phyloP scores from a whole-genome alignment of 2,329 filamentous ascomycete genomes.

The Verticillium nubilum region DNA sequence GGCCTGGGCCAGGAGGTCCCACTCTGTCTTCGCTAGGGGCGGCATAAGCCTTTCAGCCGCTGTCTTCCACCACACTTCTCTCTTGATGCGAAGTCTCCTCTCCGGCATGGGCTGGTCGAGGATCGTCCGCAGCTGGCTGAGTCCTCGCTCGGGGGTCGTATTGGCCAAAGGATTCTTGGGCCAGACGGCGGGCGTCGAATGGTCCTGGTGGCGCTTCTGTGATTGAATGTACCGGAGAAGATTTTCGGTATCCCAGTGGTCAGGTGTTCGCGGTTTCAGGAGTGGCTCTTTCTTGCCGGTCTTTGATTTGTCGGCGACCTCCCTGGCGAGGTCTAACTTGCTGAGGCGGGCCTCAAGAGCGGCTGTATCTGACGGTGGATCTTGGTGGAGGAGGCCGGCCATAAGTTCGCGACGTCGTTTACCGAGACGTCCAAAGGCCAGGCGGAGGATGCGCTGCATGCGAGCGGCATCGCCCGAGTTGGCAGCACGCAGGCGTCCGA shows the following conservation, averaged over 20 bases:
- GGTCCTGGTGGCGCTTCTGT: constrained; percentile 30
- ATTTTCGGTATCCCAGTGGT: constrained; percentile 43
- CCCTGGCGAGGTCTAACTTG: background rate
- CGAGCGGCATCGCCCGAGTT: constrained; percentile 42
- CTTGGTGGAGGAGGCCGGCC: constrained; percentile 26
- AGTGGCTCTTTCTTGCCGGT: constrained; percentile 1
- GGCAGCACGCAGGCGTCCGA: constrained; percentile 46
- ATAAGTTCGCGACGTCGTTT: constrained; percentile 44
- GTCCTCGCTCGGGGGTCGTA: constrained; percentile 31
- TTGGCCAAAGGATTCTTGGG: constrained; percentile 13
- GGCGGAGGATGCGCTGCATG: constrained; percentile 41
- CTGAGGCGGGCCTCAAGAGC: constrained; percentile 27
- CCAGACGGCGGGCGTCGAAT: constrained; percentile 18
- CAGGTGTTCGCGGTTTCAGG: constrained; percentile 28
- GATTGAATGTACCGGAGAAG: constrained; percentile 33
- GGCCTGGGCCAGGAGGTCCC: constrained; percentile 47
- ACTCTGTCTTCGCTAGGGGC: constrained; percentile 49
- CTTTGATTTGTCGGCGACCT: background rate
- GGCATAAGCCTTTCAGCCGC: constrained; percentile 42
- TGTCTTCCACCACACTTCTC: constrained; percentile 41
- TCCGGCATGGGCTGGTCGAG: constrained; percentile 42
- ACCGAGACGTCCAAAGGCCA: constrained; percentile 49
- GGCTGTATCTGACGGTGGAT: constrained; percentile 32
- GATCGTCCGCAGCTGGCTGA: constrained; percentile 29
- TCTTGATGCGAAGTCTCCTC: constrained; percentile 34